Base-by-base conservation (phyloP, 148 eudicot genomes). In the Nepenthes mirabilis region DNA sequence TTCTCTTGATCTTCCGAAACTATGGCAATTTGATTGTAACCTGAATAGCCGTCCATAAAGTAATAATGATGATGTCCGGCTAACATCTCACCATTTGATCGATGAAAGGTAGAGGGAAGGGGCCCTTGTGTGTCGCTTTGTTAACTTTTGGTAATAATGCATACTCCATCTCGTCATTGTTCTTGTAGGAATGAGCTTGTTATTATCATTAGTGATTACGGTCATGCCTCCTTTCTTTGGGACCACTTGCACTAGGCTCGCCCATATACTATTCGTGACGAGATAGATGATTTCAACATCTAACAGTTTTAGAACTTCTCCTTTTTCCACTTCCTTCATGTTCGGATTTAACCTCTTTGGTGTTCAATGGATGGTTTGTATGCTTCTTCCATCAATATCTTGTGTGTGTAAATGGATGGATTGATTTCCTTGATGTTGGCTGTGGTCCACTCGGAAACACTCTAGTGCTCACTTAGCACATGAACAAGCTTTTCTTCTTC, bases 1-100 rank as follows among this genome's bases (percentile, higher is more conserved):
- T 55, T 55, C 1, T 55, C 58, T 55, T 55, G 58, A 55, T 55
- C 58, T 34, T 55, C 33, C 58, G 36, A 34, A 14, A 4, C 34
- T n/a, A 55, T 55, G 36, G 58, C 3, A 5, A 32, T 34, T 32
- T 55, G 58, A 5, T 14, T 14, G 34, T 55, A 55, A n/a, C 3
- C 58, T 14, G 58, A 55, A 33, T 33, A 55, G 11, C 58, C 33
- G 23, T 55, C 58, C 11, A 55, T 2, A 33, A n/a, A 55, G 34
- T 34, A 55, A 55, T 55, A 55, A 23, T 2, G 36, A 4, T 11
- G 1, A 14, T 45, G 48, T 45, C 48, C 48, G 8, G 11, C 48
- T 45, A 45, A 1, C 48, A 23, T 23, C 23, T 23, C 23, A 23
- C 23, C 23, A 23, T 23, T 45, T 6, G 48, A 45, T 45, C 1